phyloP scores from a whole-genome alignment of 2,329 filamentous ascomycete genomes.

The Herpotrichia juniperi region DNA sequence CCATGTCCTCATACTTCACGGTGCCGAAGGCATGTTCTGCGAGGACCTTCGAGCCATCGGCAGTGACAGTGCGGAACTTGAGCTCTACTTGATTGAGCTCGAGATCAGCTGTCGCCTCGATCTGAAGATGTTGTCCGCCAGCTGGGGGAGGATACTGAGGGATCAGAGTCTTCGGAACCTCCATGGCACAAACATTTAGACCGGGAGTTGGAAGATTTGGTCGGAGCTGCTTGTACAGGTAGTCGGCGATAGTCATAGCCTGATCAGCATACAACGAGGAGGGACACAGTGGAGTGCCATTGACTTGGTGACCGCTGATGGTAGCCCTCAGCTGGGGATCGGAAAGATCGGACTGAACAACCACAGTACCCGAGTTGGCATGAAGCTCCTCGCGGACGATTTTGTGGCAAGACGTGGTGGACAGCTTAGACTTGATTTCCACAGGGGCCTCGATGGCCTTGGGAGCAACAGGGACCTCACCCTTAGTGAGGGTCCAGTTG shows the following conservation, averaged over 20 bases:
- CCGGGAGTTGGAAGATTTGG: conserved; percentile 63
- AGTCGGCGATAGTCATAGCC: conserved; percentile 69
- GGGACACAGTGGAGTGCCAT: conserved; percentile 69
- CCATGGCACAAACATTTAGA: conserved; percentile 70
- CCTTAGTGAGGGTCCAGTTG: conserved; percentile 75
- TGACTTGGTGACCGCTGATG: conserved; percentile 70
- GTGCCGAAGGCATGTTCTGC: conserved; percentile 67
- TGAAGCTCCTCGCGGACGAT: conserved; percentile 68
- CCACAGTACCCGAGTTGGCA: conserved; percentile 63
- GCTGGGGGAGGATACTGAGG: conserved; percentile 56
- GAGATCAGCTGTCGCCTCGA: conserved; percentile 66
- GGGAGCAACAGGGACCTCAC: conserved; percentile 56
- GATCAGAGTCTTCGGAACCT: conserved; percentile 74
- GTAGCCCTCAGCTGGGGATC: conserved; percentile 67
- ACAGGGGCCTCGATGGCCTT: conserved; percentile 49
- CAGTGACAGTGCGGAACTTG: conserved; percentile 62
- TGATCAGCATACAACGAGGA: conserved; percentile 70
- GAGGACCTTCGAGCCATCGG: conserved; percentile 62
- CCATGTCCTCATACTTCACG: conserved; percentile 65
- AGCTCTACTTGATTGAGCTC: conserved; percentile 62
- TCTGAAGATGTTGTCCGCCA: conserved; percentile 64
- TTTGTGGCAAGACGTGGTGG: conserved; percentile 69
- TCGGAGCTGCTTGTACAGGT: conserved; percentile 68
- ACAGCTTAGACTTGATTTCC: conserved; percentile 60
- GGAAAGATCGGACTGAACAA: conserved; percentile 70